Evolutionary conservation across 345 rosid species (phyloP), one percentile per base, ranked within the genome.

Genomic region (Pistacia integerrima): DNA sequence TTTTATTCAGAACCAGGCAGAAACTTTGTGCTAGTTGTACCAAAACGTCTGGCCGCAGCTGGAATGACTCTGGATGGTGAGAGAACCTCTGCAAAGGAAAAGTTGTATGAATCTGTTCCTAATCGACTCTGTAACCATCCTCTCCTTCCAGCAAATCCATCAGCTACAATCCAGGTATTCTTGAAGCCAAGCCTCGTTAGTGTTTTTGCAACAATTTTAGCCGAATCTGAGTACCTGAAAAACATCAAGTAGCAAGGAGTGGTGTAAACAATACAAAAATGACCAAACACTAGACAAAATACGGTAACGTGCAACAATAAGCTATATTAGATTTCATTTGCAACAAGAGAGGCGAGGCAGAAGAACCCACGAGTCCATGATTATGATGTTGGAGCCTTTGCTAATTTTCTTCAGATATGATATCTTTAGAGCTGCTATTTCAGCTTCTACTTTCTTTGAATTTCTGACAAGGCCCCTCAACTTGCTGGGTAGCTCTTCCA

Each of bases 81-180:
- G 28, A 95, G 70, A 66, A 95, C 82, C 77, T 95, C 89, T 0
- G 88, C 90, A 5, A 89, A 82, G 8, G 93, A 86, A 63, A 91
- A 80, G 76, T 87, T 91, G 72, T 93, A 93, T 22, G 99, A 79
- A 83, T 95, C 97, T 36, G 90, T 86, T 28, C 98, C 99, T 73
- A 95, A 83, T 55, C 91, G 82, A 76, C 99, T 95, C 86, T 91
- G 98, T 10, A 88, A 71, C 99, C 99, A 95, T 59, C 98, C 98
- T 85, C 82, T 89, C 33, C 96, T 70, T 36, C 99, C 99, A 0
- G 97, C 91, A 78, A 93, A 95, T 11, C 98, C 99, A 60, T 88
- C 97, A 0, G 88, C 81, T 2, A 95, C 90, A 61, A 86, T 79
- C 88, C 88, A 95, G 74, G 97, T 87, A 76, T 88, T 93, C 80